These are phyloP conservation scores for Yarrowia sp. DNA, from an alignment of 805 yeast species.

Conservation along the genomic window DNA sequence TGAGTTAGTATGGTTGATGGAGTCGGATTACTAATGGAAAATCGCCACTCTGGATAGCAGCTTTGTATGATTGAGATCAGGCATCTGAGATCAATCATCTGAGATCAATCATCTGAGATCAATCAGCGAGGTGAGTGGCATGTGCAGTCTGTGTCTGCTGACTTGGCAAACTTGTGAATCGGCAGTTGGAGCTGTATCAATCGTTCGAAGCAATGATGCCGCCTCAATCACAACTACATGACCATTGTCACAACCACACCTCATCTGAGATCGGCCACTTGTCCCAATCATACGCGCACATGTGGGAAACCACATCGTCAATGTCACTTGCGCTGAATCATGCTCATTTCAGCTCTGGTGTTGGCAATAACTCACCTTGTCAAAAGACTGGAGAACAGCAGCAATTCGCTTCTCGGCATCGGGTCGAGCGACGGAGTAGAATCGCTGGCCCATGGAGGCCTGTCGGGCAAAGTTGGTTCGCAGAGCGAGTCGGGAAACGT, in stretches of 20 bases:
- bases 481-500: slow-evolving; percentile 38
- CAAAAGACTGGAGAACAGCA: slow-evolving; percentile 73
- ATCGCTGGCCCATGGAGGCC: slow-evolving; percentile 46
- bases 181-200: too few species aligned
- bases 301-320: background rate
- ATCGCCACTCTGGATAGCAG: too few species aligned
- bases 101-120: too few species aligned
- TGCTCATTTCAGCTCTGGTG: background rate
- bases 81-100: too few species aligned
- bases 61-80: too few species aligned
- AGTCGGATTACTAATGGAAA: too few species aligned
- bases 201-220: too few species aligned
- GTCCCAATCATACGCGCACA: background rate
- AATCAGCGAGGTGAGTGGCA: too few species aligned
- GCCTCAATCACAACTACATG: too few species aligned
- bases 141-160: too few species aligned
- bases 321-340: slow-evolving; percentile 2
- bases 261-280: background rate
- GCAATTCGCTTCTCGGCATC: slow-evolving; percentile 84
- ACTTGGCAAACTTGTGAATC: too few species aligned
- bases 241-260: background rate
- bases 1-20: slow-evolving; percentile 6
- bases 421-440: slow-evolving; percentile 70
- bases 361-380: slow-evolving; percentile 58
- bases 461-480: slow-evolving; percentile 35